These are phyloP conservation scores for Trametes hirsuta DNA, from an alignment of 1,284 basidiomycete genomes.

Conservation along the genomic window DNA sequence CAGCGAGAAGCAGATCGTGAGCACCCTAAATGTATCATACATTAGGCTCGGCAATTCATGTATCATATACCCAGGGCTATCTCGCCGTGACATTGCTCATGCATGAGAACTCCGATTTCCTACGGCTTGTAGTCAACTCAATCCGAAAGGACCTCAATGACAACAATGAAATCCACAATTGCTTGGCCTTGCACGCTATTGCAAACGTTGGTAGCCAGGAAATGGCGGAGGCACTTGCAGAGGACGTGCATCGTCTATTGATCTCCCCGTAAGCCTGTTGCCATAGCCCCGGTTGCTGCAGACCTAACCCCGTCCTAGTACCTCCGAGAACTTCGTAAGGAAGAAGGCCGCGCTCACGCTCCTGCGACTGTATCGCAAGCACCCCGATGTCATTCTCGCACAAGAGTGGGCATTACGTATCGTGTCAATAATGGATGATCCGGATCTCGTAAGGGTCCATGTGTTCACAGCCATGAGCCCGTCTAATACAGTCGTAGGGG, in stretches of 20 bases:
- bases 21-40: conserved; percentile 32
- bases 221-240: conserved; percentile 95
- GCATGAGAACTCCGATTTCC: conserved; percentile 98
- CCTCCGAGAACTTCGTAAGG: conserved; percentile 94
- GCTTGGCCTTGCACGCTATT: conserved; percentile 96
- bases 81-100: conserved; percentile 95
- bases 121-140: conserved; percentile 95
- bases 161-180: conserved; percentile 94
- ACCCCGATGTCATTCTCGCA: conserved; percentile 91
- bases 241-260: conserved; percentile 92
- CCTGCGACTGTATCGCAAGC: conserved; percentile 92
- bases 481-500: conserved; percentile 54
- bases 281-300: neutral
- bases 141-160: conserved; percentile 97
- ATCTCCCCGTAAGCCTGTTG: conserved; percentile 84
- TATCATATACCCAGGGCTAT: conserved; percentile 71
- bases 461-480: neutral
- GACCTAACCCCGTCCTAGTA: conserved; percentile 51
- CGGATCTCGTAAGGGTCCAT: conserved; percentile 70
- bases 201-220: conserved; percentile 98
- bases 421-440: conserved; percentile 93
- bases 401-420: conserved; percentile 96
- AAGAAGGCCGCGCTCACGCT: conserved; percentile 98
- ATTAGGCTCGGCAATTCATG: conserved; percentile 4
- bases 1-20: conserved; percentile 98